Evolutionary conservation across 2,329 filamentous ascomycete genomes (phyloP), one percentile per base, ranked within the genome.

Genomic region (Fusarium sp.): DNA sequence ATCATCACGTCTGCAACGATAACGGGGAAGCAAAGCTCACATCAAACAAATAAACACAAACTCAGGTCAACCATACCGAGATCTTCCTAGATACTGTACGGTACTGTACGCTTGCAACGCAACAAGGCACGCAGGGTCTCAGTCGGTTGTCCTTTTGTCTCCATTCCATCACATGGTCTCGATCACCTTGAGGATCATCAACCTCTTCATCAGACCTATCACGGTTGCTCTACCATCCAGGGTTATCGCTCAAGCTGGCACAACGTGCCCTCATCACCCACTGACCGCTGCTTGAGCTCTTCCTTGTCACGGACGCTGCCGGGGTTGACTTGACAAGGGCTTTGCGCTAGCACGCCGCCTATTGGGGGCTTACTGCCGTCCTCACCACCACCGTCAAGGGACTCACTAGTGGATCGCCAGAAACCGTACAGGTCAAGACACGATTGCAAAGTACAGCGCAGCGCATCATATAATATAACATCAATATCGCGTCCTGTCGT

Each of bases 231-330:
- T 47, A n/a, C 28, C 44, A 33, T 37, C 63, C 60, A 69, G 65
- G 72, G 58, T 59, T 70, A 74, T 72, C 72, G 52, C 50, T 67
- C 71, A 52, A 60, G 57, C 59, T 75, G 25, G 59, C 60, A 67
- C 64, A 68, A 66, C 68, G 71, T 66, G 64, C 71, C 72, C 61
- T 74, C 65, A 38, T 63, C 56, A 43, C 65, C 70, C 72, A 77
- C 73, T 78, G 76, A 78, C 76, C 76, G 76, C 76, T 77, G 76
- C 69, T 78, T 78, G 74, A 73, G 66, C 62, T 62, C 57, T 71
- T 71, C 70, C 73, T 63, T 69, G 64, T 66, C 60, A 75, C 75
- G 71, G 76, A 67, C 73, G 69, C 67, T 74, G 67, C 73, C 62
- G 60, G 76, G 74, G 72, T 78, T 66, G 73, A 58, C 62, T 75